Evolutionary conservation across 495 filamentous ascomycete genomes (phyloP).

Genomic region (Tetracladium marchalianum): DNA sequence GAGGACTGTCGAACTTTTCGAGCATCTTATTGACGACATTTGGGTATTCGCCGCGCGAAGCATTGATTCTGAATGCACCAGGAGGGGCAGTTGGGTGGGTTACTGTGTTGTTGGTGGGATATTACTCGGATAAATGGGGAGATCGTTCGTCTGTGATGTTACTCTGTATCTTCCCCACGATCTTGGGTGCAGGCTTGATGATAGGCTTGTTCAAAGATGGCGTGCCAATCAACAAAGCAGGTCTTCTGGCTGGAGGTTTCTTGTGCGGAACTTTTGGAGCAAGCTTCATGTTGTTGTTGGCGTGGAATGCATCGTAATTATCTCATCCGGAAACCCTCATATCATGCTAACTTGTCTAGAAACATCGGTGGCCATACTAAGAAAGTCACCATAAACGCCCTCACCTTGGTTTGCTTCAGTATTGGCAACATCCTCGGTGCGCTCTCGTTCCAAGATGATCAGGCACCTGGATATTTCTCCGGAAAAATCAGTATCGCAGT

Average conservation of each 20-base stretch:
- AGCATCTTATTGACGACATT: conserved; percentile 49
- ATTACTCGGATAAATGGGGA: conserved; percentile 45
- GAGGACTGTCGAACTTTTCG: conserved; percentile 61
- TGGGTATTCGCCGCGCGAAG: conserved; percentile 44
- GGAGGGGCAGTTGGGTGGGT: conserved; percentile 57
- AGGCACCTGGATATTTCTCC: conserved; percentile 49
- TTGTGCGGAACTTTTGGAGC: conserved; percentile 12
- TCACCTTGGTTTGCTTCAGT: conserved; percentile 9
- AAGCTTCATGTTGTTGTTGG: conserved; percentile 9
- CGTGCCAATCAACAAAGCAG: conserved; percentile 26
- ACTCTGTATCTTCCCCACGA: conserved; percentile 27
- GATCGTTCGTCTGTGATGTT: conserved; percentile 41
- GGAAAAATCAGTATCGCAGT: conserved; percentile 59
- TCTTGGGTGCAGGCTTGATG: conserved; percentile 56
- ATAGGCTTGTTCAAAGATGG: conserved; percentile 46
- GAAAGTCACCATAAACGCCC: conserved; percentile 13
- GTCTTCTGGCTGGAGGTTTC: conserved; percentile 8
- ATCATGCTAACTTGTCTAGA: conserved; percentile 1
- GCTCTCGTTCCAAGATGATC: conserved; percentile 14
- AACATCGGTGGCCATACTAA: conserved; percentile 15
- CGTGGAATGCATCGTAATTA: conserved; percentile 15
- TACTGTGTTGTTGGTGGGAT: conserved; percentile 46
- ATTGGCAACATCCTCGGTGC: conserved; percentile 13
- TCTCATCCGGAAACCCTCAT: not conserved
- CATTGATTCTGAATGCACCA: conserved; percentile 53